phyloP scores from a whole-genome alignment of 345 rosid species.

The Eucalyptus microcorys region DNA sequence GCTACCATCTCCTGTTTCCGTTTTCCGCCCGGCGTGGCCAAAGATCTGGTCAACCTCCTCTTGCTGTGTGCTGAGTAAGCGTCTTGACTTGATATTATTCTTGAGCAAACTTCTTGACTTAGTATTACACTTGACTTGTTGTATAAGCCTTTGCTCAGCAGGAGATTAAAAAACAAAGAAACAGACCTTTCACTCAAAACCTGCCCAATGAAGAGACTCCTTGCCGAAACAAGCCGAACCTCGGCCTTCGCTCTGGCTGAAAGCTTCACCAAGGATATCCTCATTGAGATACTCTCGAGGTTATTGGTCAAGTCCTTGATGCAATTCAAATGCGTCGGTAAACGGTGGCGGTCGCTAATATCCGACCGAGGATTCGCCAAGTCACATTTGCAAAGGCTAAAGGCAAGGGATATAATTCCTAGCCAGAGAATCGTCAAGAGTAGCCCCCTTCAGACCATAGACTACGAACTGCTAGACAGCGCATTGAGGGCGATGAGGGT shows the following conservation, averaged over 20 bases:
- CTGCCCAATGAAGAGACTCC: too few species aligned
- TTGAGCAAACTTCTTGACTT: neutral
- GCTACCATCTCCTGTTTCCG: neutral
- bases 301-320: neutral
- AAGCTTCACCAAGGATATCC: neutral
- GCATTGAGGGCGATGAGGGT: neutral
- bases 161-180: neutral
- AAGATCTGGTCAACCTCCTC: neutral
- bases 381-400: neutral
- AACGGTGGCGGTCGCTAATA: neutral
- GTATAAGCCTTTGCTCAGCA: neutral
- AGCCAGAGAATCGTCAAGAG: neutral
- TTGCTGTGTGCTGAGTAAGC: neutral
- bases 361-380: neutral
- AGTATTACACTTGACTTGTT: neutral
- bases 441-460: neutral
- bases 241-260: too few species aligned
- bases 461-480: neutral
- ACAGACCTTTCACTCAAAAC: too few species aligned
- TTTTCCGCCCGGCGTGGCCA: neutral
- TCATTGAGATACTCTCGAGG: neutral
- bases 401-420: neutral
- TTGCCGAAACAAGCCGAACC: too few species aligned
- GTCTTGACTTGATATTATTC: neutral
- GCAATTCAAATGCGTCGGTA: neutral